Evolutionary conservation across 2,329 filamentous ascomycete species (phyloP), one percentile per base, ranked within the genome.

Genomic region (Sporothrix phasma): DNA sequence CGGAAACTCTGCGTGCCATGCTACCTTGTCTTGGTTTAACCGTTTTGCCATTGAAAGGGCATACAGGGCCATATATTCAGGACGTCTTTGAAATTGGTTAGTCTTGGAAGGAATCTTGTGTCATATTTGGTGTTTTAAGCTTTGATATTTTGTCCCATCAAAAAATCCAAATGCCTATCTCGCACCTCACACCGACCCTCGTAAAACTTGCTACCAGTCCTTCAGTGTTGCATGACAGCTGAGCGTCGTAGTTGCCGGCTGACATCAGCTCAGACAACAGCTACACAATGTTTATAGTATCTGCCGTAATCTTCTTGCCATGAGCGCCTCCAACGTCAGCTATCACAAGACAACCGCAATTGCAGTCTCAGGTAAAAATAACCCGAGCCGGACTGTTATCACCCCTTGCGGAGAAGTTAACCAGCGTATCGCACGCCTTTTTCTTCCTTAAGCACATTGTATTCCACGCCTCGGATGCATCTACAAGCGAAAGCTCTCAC

Each of bases 401-500:
- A 39, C 31, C 19, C 19, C 13, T 11, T 34, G 17, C 49, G 6
- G 6, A 17, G n/a, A n/a, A n/a, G n/a, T n/a, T 37, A n/a, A 8
- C 13, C 47, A 63, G n/a, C 34, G 34, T 3, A 37, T 8, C 34
- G 10, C 34, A 13, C 7, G 34, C 13, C 34, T 3, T 37, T 8
- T 3, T 22, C 11, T 39, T 31, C 15, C 26, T 5, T 5, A 49
- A 51, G 24, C 29, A 19, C 15, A 3, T n/a, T 5, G 4, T 51
- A 5, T 51, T 34, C 7, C n/a, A 8, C 5, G 46, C 17, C 15
- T 31, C 31, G n/a, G 1, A 19, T 31, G 10, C 26, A 0, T 11
- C 13, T 72, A 68, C 64, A 75, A 71, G 26, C 74, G 73, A 68
- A 81, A 85, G 65, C 79, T 83, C 68, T 79, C 81, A 68, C 84